These are phyloP conservation scores for Aristolochia californica DNA, from an alignment of 164 flowering plant species.

Conservation along the genomic window DNA sequence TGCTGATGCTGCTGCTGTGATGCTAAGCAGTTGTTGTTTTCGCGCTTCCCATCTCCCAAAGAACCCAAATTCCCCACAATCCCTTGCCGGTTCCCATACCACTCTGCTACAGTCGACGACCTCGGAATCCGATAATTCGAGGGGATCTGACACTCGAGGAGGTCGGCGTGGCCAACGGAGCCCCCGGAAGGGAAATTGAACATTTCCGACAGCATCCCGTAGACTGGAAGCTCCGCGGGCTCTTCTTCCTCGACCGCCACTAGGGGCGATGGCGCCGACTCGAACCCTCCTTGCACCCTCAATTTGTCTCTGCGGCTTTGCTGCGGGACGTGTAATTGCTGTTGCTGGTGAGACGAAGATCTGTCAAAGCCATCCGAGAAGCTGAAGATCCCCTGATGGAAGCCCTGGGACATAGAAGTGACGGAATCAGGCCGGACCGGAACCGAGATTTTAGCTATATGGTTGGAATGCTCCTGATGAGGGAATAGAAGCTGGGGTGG, in stretches of 20 bases:
- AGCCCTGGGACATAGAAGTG: slow-evolving; percentile 80
- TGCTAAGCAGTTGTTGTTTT: slow-evolving; percentile 10
- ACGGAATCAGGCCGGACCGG: slow-evolving; percentile 9
- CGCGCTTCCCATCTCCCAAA: slow-evolving; percentile 23
- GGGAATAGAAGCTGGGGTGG: too few relatives aligned
- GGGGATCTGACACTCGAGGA: slow-evolving; percentile 32
- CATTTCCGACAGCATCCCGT: slow-evolving; percentile 89
- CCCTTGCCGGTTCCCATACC: slow-evolving; percentile 35
- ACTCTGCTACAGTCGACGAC: too few relatives aligned
- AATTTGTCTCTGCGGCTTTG: slow-evolving; percentile 70
- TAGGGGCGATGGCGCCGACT: slow-evolving; percentile 34
- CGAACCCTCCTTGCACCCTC: slow-evolving; percentile 38
- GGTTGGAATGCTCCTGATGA: too few relatives aligned
- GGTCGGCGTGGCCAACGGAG: slow-evolving; percentile 14
- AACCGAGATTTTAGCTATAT: neutral
- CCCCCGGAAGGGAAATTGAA: slow-evolving; percentile 46
- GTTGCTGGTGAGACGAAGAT: slow-evolving; percentile 37
- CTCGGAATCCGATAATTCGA: slow-evolving; percentile 20
- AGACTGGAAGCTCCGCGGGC: slow-evolving; percentile 34
- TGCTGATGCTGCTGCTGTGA: slow-evolving; percentile 12
- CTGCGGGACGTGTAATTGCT: slow-evolving; percentile 38
- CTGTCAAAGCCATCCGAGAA: slow-evolving; percentile 71
- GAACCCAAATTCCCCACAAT: slow-evolving; percentile 17
- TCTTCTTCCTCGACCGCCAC: slow-evolving; percentile 35
- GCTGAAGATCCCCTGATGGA: slow-evolving; percentile 42